Base-by-base conservation (phyloP, 768 basidiomycete genomes). In the Suillus paluster region DNA sequence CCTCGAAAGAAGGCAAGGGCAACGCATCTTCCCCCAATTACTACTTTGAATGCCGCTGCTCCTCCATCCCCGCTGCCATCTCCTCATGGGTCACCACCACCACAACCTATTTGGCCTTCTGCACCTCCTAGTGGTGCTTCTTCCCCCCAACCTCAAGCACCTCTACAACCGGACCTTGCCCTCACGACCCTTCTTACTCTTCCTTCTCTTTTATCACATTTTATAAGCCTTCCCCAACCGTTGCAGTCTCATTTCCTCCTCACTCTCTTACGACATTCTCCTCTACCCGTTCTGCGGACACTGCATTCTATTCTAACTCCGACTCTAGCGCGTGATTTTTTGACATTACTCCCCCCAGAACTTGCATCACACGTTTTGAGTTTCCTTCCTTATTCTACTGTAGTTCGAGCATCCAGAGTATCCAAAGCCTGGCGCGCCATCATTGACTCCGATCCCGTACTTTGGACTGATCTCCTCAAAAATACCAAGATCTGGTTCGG, bases 241-340 rank as follows among this genome's bases (percentile, higher is more conserved):
- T 79, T 98, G 14, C 97, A 99, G 78, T 95, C 95, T 5, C 95
- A 98, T 74, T 87, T 97, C 69, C 86, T 99, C 59, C 87, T 98
- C 68, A 94, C 94, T 27, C 86, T 99, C 61, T 81, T 99, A 36
- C 90, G 95, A 63, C 94, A 96, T 68, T 94, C 95, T 5, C 89
- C 95, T 3, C 85, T 97, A 21, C 89, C 94, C 5, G 97, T 98
- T 41, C 83, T 99, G 30, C 91, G 97, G 57, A 92, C 91, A 1
- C 77, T 99, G 17, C 90, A 96, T 70, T 88, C 90, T 39, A 91
- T 99, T 68, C 82, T 98, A 67, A 89, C 91, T 1, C 94, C 92
- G 27, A 95, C 94, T 3, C 81, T 99, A 33, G 94, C 95, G 23
- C 91, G 96, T 67, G 97, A 99, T 77, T 99, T 98, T 74, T 84